Evolutionary conservation across 345 rosid genomes (phyloP), one percentile per base, ranked within the genome.

Genomic region (Sisymbrium altissimum): DNA sequence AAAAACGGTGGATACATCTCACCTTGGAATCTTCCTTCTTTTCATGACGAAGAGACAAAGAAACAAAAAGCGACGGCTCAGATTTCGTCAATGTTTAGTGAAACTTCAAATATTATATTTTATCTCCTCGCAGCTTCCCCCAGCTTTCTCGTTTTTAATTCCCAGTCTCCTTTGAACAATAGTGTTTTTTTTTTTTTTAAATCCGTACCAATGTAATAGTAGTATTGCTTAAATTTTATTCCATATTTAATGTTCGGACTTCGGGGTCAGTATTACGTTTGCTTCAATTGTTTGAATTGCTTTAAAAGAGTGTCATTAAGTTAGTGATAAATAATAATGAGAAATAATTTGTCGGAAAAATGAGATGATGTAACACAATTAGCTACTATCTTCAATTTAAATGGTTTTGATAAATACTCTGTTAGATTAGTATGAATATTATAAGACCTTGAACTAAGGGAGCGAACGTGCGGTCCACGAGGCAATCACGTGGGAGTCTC

Each of bases 401-500:
- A 30, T 4, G 6, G 35, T 5, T 5, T 5, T 41, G 13, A 12
- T 40, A 11, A 39, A n/a, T n/a, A n/a, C n/a, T n/a, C n/a, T n/a
- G n/a, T n/a, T n/a, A n/a, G n/a, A n/a, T 25, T 50, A 55, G n/a
- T 6, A n/a, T 44, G 46, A 73, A 53, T 43, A 53, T 21, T 4
- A 25, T 53, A 71, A 45, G 70, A 73, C 70, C 74, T 81, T 64
- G 77, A 29, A 78, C 71, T 67, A 56, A 61, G 77, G 72, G 70
- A 0, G 44, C 72, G 77, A 66, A 81, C 86, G 80, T 82, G 86
- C 80, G 77, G 68, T 70, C 76, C 84, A 81, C 84, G 83, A 75
- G 83, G 86, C 39, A 60, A 43, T 76, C 86, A 81, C 88, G 84
- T 79, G 88, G 82, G 35, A 17, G 61, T 45, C 56, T 74, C 79